These are phyloP conservation scores for Nemania abortiva DNA, from an alignment of 2,329 filamentous ascomycete genomes.

Conservation along the genomic window DNA sequence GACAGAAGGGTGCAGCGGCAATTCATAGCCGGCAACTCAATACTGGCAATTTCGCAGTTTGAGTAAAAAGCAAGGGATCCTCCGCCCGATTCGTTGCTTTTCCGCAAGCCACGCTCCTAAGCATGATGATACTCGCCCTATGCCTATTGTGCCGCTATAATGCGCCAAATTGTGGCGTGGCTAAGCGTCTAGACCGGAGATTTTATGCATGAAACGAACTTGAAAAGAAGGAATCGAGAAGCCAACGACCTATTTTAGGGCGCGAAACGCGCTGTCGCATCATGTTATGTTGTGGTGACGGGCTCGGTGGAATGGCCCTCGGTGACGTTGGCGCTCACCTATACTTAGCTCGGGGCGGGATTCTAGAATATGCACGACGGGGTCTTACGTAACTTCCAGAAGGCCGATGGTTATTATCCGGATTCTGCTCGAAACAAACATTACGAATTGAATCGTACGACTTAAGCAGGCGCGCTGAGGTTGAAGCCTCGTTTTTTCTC, in stretches of 20 bases:
- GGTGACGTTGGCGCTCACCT: not conserved
- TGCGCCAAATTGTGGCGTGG: constrained; percentile 27
- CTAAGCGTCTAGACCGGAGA: constrained; percentile 18
- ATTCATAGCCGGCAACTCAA: too few species aligned
- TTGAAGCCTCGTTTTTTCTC: not conserved
- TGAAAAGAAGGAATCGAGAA: not conserved
- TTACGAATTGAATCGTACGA: not conserved
- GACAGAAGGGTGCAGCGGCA: not conserved
- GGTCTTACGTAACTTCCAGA: not conserved
- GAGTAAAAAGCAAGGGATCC: constrained; percentile 14
- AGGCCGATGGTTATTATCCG: not conserved
- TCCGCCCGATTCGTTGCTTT: constrained; percentile 29
- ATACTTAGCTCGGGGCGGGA: not conserved
- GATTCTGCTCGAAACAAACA: not conserved
- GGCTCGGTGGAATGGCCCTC: constrained; percentile 7
- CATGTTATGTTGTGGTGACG: not conserved
- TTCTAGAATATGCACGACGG: not conserved
- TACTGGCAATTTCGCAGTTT: not conserved
- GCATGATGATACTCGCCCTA: not conserved
- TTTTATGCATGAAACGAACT: constrained; percentile 18
- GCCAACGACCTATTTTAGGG: not conserved
- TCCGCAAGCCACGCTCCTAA: constrained; percentile 20
- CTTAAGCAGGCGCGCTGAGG: not conserved
- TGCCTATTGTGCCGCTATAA: constrained; percentile 10
- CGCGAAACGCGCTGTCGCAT: constrained; percentile 11